phyloP scores from a whole-genome alignment of 2,329 filamentous ascomycete genomes.

The Alternaria gaisen region DNA sequence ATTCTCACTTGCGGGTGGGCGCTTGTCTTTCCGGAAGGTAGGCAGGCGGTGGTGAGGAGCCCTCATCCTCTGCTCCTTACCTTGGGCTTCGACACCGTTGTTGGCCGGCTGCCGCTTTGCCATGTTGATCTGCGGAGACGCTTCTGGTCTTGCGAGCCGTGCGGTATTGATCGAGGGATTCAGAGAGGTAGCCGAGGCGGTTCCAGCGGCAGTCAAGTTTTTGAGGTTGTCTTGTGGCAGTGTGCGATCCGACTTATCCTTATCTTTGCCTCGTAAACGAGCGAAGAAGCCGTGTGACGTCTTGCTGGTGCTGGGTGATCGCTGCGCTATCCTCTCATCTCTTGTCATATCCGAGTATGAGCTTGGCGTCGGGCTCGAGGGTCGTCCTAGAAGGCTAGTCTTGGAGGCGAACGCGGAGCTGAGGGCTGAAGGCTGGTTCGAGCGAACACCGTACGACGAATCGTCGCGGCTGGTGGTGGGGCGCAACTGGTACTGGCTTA shows the following conservation, averaged over 20 bases:
- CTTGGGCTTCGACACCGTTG: constrained; percentile 26
- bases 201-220: constrained; percentile 40
- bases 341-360: constrained; percentile 67
- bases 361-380: constrained; percentile 84
- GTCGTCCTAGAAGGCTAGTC: constrained; percentile 65
- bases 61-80: constrained; percentile 37
- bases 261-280: constrained; percentile 61
- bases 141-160: constrained; percentile 41
- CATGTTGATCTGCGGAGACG: constrained; percentile 35
- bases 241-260: constrained; percentile 56
- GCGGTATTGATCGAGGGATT: constrained; percentile 45
- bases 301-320: constrained; percentile 63
- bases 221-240: constrained; percentile 49
- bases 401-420: constrained; percentile 61
- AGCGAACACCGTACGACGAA: constrained; percentile 62
- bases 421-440: constrained; percentile 54
- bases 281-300: constrained; percentile 64
- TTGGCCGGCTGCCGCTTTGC: constrained; percentile 37
- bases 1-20: constrained; percentile 34
- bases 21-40: constrained; percentile 61
- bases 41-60: constrained; percentile 52
- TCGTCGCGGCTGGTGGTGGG: constrained; percentile 82
- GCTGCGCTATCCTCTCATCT: constrained; percentile 55
- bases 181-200: constrained; percentile 52
- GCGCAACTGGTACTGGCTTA: constrained; percentile 64